Evolutionary conservation across 148 eudicot species (phyloP).

Genomic region (Fagopyrum tataricum): DNA sequence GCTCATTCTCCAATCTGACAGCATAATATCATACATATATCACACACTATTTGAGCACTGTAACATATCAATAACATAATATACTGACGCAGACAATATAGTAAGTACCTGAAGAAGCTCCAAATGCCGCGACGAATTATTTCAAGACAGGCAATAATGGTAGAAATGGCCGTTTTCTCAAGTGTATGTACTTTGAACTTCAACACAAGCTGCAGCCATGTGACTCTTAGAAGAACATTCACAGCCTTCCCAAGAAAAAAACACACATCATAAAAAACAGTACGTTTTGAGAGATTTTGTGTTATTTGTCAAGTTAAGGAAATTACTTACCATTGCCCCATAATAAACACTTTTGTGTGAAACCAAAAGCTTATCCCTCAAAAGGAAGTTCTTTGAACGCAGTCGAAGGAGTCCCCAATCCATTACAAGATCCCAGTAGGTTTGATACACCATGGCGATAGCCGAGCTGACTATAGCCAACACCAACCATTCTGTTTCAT

Average conservation of each 20-base stretch:
- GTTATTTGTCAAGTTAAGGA: not conserved
- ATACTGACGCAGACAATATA: not conserved
- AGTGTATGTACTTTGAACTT: constrained; percentile 39
- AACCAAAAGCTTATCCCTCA: constrained; percentile 60
- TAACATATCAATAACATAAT: not conserved
- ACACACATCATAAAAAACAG: not conserved
- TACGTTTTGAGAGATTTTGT: not conserved
- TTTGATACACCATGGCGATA: constrained; percentile 45
- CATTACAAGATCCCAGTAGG: constrained; percentile 72
- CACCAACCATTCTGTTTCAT: constrained; percentile 40
- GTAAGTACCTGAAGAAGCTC: constrained; percentile 88
- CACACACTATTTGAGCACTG: not conserved
- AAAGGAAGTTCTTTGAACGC: constrained; percentile 46
- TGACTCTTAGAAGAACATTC: constrained; percentile 59
- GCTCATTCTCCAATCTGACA: constrained; percentile 86
- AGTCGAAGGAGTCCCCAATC: constrained; percentile 82
- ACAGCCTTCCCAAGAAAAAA: constrained; percentile 22
- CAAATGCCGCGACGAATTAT: constrained; percentile 82
- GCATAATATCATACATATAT: constrained; percentile 3
- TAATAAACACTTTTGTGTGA: constrained; percentile 60
- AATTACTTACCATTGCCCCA: constrained; percentile 68
- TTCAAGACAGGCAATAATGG: constrained; percentile 58
- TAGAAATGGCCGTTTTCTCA: constrained; percentile 39
- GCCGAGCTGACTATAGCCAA: constrained; percentile 50
- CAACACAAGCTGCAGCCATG: constrained; percentile 73